A percentile compares a stretch with the other conserved stretches of the same genome.
These are phyloP conservation scores for Calonectria hawksworthii DNA, from an alignment of 2,329 filamentous ascomycete species.

Conservation along the genomic window DNA sequence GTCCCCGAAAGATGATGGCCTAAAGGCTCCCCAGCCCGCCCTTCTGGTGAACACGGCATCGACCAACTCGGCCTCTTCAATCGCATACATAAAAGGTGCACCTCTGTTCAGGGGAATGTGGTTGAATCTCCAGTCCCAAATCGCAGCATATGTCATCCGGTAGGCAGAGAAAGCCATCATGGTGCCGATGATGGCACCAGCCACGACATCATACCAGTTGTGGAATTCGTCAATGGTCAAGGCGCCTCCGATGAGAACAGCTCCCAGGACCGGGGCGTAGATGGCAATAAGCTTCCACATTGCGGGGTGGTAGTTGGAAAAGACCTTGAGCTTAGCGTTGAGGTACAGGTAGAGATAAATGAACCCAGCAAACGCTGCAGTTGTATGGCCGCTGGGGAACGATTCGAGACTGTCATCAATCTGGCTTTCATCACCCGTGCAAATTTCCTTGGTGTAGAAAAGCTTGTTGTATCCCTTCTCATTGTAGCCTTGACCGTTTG, in stretches of 20 bases:
- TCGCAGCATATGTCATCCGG: slow-evolving; percentile 75
- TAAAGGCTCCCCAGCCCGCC: slow-evolving; percentile 68
- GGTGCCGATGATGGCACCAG: slow-evolving; percentile 75
- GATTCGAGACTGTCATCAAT: slow-evolving; percentile 80
- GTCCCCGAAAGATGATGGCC: slow-evolving; percentile 24
- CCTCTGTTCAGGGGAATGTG: slow-evolving; percentile 75
- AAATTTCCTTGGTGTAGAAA: slow-evolving; percentile 79
- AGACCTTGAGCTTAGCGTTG: slow-evolving; percentile 84
- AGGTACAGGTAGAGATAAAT: slow-evolving; percentile 80
- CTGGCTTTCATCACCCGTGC: slow-evolving; percentile 73
- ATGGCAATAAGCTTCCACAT: slow-evolving; percentile 80
- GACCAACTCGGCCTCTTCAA: slow-evolving; percentile 61
- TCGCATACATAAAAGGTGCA: slow-evolving; percentile 65
- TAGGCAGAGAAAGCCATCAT: slow-evolving; percentile 75
- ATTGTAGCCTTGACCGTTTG: slow-evolving; percentile 56
- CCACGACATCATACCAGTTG: slow-evolving; percentile 82
- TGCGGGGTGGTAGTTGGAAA: slow-evolving; percentile 77
- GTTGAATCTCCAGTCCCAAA: slow-evolving; percentile 77
- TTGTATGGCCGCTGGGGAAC: slow-evolving; percentile 81
- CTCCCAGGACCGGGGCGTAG: slow-evolving; percentile 77
- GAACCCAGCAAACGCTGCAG: slow-evolving; percentile 80
- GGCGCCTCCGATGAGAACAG: slow-evolving; percentile 76
- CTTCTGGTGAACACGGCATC: slow-evolving; percentile 70
- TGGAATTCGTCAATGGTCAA: slow-evolving; percentile 82
- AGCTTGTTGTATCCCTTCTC: slow-evolving; percentile 68